Percentiles rank a stretch among this genome's conserved stretches.
phyloP scores from a whole-genome alignment of 2,329 filamentous ascomycete genomes.

The Mycosphaerella sp. region DNA sequence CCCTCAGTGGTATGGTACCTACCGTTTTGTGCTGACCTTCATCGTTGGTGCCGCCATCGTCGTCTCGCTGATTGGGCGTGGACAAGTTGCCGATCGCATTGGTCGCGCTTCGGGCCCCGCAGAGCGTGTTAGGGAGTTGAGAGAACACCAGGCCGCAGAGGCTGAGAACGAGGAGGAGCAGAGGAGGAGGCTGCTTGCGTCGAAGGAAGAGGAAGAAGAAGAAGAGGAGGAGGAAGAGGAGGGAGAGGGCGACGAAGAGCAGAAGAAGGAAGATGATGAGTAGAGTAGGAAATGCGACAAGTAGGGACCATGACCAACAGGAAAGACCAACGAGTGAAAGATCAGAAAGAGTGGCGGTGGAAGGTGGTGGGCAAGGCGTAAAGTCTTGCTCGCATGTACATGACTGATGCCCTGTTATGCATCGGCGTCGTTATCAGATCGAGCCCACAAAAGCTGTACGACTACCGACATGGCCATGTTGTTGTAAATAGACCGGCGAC shows the following conservation, averaged over 20 bases:
- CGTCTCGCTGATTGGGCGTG: constrained; percentile 71
- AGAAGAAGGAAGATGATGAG: constrained; percentile 25
- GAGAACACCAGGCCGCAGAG: constrained; percentile 32
- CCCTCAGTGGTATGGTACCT: constrained; percentile 78
- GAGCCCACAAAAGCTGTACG: background rate
- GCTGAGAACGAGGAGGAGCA: constrained; percentile 31
- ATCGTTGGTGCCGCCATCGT: constrained; percentile 80
- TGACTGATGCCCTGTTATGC: background rate
- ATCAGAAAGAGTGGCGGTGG: background rate
- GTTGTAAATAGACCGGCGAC: too few species aligned
- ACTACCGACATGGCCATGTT: background rate
- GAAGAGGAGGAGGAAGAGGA: constrained; percentile 27
- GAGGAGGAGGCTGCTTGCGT: constrained; percentile 27
- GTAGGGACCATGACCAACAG: background rate
- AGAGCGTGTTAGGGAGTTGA: constrained; percentile 47
- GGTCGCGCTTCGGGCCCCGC: constrained; percentile 40
- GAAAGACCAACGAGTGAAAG: too few species aligned
- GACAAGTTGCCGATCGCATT: constrained; percentile 62
- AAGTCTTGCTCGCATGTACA: background rate
- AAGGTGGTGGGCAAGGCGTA: background rate
- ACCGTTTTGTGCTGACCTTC: constrained; percentile 88
- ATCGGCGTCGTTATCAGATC: background rate
- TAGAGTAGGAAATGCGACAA: background rate
- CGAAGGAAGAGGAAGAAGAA: constrained; percentile 26
- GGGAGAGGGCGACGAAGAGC: constrained; percentile 22